These are phyloP conservation scores for Alternaria sp. DNA, from an alignment of 2,329 filamentous ascomycete species.

Conservation along the genomic window DNA sequence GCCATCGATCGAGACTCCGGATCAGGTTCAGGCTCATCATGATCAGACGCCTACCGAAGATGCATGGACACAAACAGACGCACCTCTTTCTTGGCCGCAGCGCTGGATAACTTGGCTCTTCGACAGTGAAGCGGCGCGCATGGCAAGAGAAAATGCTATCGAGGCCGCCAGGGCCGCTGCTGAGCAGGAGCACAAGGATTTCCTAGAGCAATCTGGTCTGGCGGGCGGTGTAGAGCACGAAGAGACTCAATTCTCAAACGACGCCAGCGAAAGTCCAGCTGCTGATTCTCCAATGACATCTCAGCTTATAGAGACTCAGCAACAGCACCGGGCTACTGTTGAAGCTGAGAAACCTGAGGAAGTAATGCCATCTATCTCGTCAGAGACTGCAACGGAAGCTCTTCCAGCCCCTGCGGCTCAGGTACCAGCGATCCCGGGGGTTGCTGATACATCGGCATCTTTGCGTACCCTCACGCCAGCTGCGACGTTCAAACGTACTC, in stretches of 20 bases:
- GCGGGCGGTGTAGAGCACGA: background rate
- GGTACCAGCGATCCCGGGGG: background rate
- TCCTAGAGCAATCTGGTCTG: background rate
- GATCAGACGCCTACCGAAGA: background rate
- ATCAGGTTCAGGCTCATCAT: background rate
- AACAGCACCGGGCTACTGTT: background rate
- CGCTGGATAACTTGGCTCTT: background rate
- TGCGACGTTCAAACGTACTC: background rate
- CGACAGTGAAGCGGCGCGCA: background rate
- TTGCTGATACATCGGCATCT: background rate
- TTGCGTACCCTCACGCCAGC: background rate
- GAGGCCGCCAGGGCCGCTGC: background rate
- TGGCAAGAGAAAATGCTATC: background rate
- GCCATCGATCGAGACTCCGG: too few relatives aligned
- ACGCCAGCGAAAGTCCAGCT: background rate
- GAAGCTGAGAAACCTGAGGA: background rate
- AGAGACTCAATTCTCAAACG: background rate
- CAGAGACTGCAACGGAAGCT: background rate
- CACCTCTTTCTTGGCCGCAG: background rate
- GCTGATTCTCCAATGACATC: background rate
- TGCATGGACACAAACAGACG: background rate
- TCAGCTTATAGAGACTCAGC: background rate
- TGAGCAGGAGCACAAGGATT: background rate
- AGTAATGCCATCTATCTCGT: rapidly evolving
- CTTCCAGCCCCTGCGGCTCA: background rate